Evolutionary conservation across 768 basidiomycete genomes (phyloP).

Genomic region (Hydnomerulius pinastri): DNA sequence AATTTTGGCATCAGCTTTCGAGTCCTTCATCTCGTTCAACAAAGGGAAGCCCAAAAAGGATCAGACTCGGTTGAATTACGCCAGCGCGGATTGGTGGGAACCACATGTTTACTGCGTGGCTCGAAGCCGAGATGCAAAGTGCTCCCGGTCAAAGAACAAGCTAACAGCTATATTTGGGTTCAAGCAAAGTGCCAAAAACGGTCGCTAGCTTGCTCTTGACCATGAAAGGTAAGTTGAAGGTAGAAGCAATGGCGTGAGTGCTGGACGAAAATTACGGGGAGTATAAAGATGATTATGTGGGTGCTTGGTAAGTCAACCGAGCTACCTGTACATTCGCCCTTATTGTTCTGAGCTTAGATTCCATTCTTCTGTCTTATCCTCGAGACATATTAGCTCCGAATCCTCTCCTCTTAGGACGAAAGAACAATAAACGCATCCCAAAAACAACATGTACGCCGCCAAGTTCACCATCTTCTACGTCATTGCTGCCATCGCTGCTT

Average conservation of each 20-base stretch:
- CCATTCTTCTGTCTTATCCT: constrained; percentile 2
- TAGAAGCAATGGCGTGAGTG: neutral
- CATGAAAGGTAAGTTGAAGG: constrained; percentile 27
- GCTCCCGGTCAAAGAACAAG: constrained; percentile 1
- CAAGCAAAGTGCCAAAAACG: constrained; percentile 8
- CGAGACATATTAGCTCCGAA: neutral
- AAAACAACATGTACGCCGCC: constrained; percentile 27
- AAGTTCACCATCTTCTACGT: constrained; percentile 32
- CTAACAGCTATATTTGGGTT: constrained; percentile 11
- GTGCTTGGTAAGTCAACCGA: constrained; percentile 17
- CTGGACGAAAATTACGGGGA: neutral
- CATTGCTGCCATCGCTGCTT: constrained; percentile 26
- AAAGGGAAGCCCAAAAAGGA: constrained; percentile 25
- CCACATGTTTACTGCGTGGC: no score
- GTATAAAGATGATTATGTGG: constrained; percentile 26
- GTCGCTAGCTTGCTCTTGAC: constrained; percentile 4
- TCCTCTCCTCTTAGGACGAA: neutral
- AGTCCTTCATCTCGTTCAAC: constrained; percentile 4
- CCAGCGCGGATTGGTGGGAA: constrained; percentile 5
- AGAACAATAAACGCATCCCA: constrained; percentile 31
- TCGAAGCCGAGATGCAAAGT: neutral
- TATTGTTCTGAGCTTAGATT: constrained; percentile 31
- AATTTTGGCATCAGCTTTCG: neutral
- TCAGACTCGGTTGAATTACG: neutral
- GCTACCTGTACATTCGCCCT: constrained; percentile 20